Evolutionary conservation across 2,329 filamentous ascomycete species (phyloP), one percentile per base, ranked within the genome.

Genomic region (Diaporthe vaccinii): DNA sequence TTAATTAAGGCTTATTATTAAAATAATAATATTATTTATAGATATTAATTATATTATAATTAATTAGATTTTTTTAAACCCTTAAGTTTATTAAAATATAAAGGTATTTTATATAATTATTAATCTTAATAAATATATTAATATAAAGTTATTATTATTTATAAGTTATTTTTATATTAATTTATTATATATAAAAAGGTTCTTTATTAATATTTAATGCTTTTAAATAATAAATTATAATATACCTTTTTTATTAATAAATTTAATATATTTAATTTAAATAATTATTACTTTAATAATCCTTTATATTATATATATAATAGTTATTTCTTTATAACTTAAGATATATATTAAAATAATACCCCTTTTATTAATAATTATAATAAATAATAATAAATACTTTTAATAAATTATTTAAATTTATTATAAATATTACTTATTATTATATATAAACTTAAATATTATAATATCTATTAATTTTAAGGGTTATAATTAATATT

Each of bases 381-480:
- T 41, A 12, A 22, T 41, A 34, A 8, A n/a, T n/a, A n/a, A n/a
- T n/a, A n/a, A n/a, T n/a, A n/a, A n/a, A n/a, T n/a, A n/a, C n/a
- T n/a, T n/a, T n/a, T n/a, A n/a, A n/a, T n/a, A n/a, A n/a, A 4
- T n/a, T 22, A 17, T 20, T 22, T 46, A 46, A 22, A 39, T 7
- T 61, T n/a, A n/a, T 61, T 39, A n/a, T 61, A n/a, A 59, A 20
- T 12, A 15, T 36, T 61, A 41, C n/a, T n/a, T n/a, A n/a, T 61
- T 61, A 61, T 61, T 36, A 20, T 61, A 39, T n/a, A 39, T 61
- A 61, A 20, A 7, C 39, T 39, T 61, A 61, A 9, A 20, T 22
- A 61, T 39, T 39, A 39, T 9, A 22, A 14, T 20, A 39, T 61
- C 41, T 39, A 12, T 61, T n/a, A 22, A 61, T 6, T 53, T 61